Conservation (phyloP, 805 yeast genomes). For the Schwanniomyces pseudopolymorphus region DNA sequence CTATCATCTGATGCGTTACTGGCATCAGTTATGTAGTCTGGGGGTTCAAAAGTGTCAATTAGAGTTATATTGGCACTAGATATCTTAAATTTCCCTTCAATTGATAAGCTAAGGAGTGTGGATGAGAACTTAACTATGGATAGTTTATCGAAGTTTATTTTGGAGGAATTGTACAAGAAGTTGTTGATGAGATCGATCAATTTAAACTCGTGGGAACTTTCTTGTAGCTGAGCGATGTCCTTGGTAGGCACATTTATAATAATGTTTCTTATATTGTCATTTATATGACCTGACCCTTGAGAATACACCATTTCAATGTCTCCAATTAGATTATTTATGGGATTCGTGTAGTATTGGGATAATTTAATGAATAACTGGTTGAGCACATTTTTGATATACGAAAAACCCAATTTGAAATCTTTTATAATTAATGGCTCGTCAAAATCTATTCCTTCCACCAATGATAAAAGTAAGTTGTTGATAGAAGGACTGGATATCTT, state of each 20-base stretch:
- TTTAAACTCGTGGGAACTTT: slow-evolving; percentile 1
- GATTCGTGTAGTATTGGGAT: not conserved
- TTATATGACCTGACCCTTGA: slow-evolving; percentile 4
- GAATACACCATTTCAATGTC: slow-evolving; percentile 8
- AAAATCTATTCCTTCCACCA: slow-evolving; percentile 6
- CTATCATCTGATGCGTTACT: not conserved
- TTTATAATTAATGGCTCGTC: slow-evolving; percentile 9
- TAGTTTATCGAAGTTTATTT: slow-evolving; percentile 19
- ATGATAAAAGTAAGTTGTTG: not conserved
- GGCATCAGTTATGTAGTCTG: not conserved
- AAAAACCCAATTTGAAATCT: slow-evolving; percentile 4
- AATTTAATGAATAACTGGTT: slow-evolving; percentile 4
- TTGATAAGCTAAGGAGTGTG: slow-evolving; percentile 15
- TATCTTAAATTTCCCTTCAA: slow-evolving; percentile 23
- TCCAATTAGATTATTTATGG: slow-evolving; percentile 5
- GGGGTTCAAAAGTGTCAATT: not conserved
- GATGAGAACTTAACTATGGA: slow-evolving; percentile 17
- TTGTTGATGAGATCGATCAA: slow-evolving; percentile 15
- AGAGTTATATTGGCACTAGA: slow-evolving; percentile 6
- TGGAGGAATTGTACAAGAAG: slow-evolving; percentile 19
- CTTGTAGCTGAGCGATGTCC: slow-evolving; percentile 12
- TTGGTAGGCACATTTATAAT: slow-evolving; percentile 19
- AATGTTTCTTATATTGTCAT: slow-evolving; percentile 19
- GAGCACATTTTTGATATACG: slow-evolving; percentile 7
- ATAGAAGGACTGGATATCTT: slow-evolving; percentile 6